A percentile compares a stretch with the other conserved stretches of the same genome.
These are phyloP conservation scores for Puccinia coronata DNA, from an alignment of 1,284 basidiomycete genomes.

Conservation along the genomic window DNA sequence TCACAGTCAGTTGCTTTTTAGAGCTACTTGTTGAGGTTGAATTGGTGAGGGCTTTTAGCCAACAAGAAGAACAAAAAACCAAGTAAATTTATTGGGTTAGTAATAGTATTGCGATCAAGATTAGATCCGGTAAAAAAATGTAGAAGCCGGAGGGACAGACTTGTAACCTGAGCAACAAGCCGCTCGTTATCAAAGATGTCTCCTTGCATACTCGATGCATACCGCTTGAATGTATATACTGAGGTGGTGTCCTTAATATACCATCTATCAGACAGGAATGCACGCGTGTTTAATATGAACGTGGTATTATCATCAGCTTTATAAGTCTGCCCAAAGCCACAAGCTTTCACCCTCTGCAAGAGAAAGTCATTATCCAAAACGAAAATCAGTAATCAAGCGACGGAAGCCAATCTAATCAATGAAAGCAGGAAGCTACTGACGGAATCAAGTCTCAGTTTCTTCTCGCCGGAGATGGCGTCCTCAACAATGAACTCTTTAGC, in stretches of 20 bases:
- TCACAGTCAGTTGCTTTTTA: conserved; percentile 3
- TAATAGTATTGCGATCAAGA: neutral
- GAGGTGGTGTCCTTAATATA: conserved; percentile 5
- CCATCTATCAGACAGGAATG: conserved; percentile 33
- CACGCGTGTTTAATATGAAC: conserved; percentile 10
- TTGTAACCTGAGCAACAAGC: conserved; percentile 7
- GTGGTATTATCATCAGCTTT: conserved; percentile 33
- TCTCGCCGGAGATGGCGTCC: conserved; percentile 22
- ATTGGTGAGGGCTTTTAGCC: neutral
- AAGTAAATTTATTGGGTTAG: no score
- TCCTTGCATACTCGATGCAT: conserved; percentile 8
- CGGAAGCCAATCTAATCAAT: no score
- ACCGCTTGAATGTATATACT: conserved; percentile 26
- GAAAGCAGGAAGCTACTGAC: conserved; percentile 1
- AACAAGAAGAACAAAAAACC: neutral
- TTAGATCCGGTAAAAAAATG: neutral
- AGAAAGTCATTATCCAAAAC: neutral
- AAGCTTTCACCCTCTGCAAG: neutral
- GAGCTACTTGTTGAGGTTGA: neutral
- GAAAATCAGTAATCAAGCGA: conserved; percentile 6
- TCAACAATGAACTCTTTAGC: conserved; percentile 21
- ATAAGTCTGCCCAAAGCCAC: conserved; percentile 23
- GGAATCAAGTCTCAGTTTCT: conserved; percentile 32
- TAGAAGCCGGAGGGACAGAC: neutral
- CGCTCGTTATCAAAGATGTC: conserved; percentile 23